phyloP scores from a whole-genome alignment of 352 stramenopile genomes.

The Phytophthora megakarya region DNA sequence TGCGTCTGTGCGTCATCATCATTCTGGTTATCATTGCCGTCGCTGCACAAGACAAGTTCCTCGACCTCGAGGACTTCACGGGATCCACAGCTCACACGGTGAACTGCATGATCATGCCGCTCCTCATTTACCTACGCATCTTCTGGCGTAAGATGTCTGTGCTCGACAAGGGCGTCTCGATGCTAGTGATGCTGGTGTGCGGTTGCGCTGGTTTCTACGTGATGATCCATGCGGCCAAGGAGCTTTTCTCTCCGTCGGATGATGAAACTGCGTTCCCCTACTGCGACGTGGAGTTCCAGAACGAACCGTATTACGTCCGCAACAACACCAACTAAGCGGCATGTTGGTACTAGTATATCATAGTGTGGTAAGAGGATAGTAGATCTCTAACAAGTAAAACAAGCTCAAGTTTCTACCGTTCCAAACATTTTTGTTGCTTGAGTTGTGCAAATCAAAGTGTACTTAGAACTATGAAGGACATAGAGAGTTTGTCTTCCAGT shows the following conservation, averaged over 20 bases:
- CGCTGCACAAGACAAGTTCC: slow-evolving; percentile 50
- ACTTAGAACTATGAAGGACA: neutral
- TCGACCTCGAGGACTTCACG: slow-evolving; percentile 42
- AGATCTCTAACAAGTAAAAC: slow-evolving; percentile 11
- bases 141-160: slow-evolving; percentile 46
- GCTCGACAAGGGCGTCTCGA: slow-evolving; percentile 48
- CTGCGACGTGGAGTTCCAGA: slow-evolving; percentile 23
- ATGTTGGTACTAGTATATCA: slow-evolving; percentile 14
- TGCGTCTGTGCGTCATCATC: slow-evolving; percentile 43
- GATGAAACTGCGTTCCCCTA: slow-evolving; percentile 32
- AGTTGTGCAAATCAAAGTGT: neutral
- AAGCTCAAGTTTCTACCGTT: neutral
- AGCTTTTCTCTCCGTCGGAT: slow-evolving; percentile 50
- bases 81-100: slow-evolving; percentile 30
- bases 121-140: slow-evolving; percentile 32
- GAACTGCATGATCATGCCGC: slow-evolving; percentile 35
- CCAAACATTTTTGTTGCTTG: neutral
- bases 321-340: slow-evolving; percentile 30
- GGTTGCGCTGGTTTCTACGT: slow-evolving; percentile 56
- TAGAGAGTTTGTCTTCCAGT: too few species aligned
- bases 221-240: slow-evolving; percentile 50
- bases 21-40: slow-evolving; percentile 51
- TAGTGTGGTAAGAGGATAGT: slow-evolving; percentile 4
- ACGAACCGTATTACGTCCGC: slow-evolving; percentile 25
- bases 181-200: slow-evolving; percentile 50